Base-by-base conservation (phyloP, 1,284 basidiomycete genomes). In the Peniophora sp. region DNA sequence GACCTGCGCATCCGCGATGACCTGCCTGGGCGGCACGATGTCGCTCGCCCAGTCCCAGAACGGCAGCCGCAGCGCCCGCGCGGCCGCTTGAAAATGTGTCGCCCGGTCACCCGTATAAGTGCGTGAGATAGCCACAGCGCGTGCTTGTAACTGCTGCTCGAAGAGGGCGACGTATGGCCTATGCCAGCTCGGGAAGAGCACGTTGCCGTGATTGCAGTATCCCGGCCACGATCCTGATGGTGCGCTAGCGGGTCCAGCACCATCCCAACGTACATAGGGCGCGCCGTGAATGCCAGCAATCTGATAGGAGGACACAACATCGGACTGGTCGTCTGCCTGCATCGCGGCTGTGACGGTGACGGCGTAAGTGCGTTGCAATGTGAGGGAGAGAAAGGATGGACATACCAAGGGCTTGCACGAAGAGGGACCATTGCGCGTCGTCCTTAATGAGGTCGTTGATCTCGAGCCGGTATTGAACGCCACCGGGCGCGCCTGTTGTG, bases 151-250 rank as follows among this genome's bases (percentile, higher is more conserved):
- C 3, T 68, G 62, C 76, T 78, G 75, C 67, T 79, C 77, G 50
- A 68, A 69, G 0, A 77, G 59, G 17, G 67, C 59, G n/a, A 77
- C 59, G 53, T 78, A 78, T 0, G 75, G 74, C 45, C 77, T 63
- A 56, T 78, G 76, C 71, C 72, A 79, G 3, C 73, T 75, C 2
- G 77, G 76, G 66, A 79, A 79, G 9, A 78, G 60, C 10, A 73
- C 66, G 8, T 67, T 70, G 11, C 72, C 73, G 57, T 78, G 77
- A 17, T 68, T 70, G 52, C 76, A 78, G 55, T 78, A 78, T 2
- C 75, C 75, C 11, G 65, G 61, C 64, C 64, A 70, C 14, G 55
- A 43, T 17, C 49, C 54, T 16, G 22, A 9, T 11, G 61, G 55
- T 2, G 59, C 52, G 11, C 53, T 46, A 2, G 52, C 53, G 12